Evolutionary conservation across 768 basidiomycete genomes (phyloP).

Genomic region (Amyloporia xantha): DNA sequence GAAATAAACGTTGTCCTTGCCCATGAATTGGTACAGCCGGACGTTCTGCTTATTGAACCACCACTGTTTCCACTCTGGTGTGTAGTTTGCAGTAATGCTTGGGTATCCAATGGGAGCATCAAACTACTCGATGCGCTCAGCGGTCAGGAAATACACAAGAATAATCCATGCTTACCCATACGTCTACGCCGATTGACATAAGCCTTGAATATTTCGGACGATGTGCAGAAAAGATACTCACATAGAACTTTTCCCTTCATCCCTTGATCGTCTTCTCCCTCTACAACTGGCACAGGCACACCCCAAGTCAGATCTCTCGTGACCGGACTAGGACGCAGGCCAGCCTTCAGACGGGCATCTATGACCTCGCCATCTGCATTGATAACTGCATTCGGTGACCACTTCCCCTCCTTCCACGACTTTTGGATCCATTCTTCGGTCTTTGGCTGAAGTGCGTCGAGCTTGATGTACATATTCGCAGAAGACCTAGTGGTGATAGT

Average conservation of each 20-base stretch:
- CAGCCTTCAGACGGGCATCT: conserved; percentile 80
- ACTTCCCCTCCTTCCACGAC: conserved; percentile 77
- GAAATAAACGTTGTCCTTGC: conserved; percentile 99
- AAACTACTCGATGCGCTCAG: conserved; percentile 47
- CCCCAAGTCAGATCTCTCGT: conserved; percentile 97
- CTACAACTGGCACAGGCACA: conserved; percentile 76
- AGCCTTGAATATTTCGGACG: too few relatives aligned
- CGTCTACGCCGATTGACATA: too few relatives aligned
- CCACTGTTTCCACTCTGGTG: conserved; percentile 92
- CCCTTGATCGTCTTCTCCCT: conserved; percentile 68
- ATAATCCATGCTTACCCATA: conserved; percentile 57
- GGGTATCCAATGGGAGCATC: conserved; percentile 96
- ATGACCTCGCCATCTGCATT: conserved; percentile 84
- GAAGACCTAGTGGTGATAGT: conserved; percentile 69
- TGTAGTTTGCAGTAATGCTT: conserved; percentile 95
- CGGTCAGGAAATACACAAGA: too few relatives aligned
- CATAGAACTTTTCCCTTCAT: conserved; percentile 96
- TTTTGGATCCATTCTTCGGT: conserved; percentile 85
- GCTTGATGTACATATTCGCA: conserved; percentile 86
- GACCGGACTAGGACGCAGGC: conserved; percentile 82
- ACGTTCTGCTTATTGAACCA: conserved; percentile 93
- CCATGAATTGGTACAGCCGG: conserved; percentile 97
- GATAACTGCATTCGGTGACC: conserved; percentile 90
- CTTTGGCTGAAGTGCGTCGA: conserved; percentile 75
- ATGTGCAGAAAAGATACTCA: too few relatives aligned